Evolutionary conservation across 169 alveolate genomes (phyloP).

Genomic region (Cryptosporidium felis): DNA sequence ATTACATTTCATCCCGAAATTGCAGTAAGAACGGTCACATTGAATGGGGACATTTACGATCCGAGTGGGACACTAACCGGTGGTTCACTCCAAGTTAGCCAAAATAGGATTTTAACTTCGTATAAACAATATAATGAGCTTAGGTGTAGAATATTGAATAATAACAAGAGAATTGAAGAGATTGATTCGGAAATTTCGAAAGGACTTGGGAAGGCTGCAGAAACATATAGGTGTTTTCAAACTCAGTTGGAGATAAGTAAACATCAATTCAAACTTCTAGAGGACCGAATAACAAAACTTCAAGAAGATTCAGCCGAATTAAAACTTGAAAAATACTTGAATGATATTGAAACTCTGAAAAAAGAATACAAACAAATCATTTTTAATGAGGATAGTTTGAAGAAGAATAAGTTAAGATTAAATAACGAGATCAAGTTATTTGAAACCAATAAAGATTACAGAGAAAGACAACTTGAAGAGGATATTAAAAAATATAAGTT

Average conservation of each 20-base stretch:
- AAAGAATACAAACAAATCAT: not conserved
- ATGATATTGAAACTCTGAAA: not conserved
- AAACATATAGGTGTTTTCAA: constrained; percentile 3
- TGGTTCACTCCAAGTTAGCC: constrained; percentile 64
- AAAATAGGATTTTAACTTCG: constrained; percentile 22
- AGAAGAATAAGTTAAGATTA: constrained; percentile 66
- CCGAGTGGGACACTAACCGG: constrained; percentile 82
- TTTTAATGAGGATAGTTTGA: constrained; percentile 69
- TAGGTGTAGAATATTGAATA: constrained; percentile 3
- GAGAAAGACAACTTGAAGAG: constrained; percentile 74
- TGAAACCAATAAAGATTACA: constrained; percentile 71
- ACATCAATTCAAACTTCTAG: constrained; percentile 69
- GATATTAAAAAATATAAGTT: constrained; percentile 73
- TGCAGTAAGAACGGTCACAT: constrained; percentile 76
- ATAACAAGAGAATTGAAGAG: constrained; percentile 64
- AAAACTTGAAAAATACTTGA: not conserved
- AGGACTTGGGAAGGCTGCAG: constrained; percentile 32
- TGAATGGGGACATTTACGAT: constrained; percentile 80
- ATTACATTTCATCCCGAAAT: constrained; percentile 75
- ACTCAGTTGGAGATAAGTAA: constrained; percentile 52
- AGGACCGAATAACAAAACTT: constrained; percentile 73
- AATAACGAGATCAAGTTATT: constrained; percentile 74
- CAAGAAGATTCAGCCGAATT: constrained; percentile 70
- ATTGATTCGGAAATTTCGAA: constrained; percentile 1
- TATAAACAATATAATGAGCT: constrained; percentile 26